Evolutionary conservation across 108 stramenopile genomes (phyloP), one percentile per base, ranked within the genome.

Genomic region (Cyclotella sp.): DNA sequence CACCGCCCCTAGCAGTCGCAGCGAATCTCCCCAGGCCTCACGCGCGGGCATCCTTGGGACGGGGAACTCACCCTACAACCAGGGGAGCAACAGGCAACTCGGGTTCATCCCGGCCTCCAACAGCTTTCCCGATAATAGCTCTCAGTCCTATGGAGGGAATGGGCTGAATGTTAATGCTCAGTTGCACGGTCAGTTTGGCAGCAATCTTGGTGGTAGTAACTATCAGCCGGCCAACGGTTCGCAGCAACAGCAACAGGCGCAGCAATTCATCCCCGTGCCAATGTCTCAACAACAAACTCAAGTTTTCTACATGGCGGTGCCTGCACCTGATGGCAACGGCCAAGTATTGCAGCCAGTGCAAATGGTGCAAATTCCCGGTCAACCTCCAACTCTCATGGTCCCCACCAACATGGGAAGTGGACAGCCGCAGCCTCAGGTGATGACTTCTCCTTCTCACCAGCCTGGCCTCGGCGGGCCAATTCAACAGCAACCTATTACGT

Each of bases 271-370:
- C 19, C 77, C 77, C 34, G 24, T 71, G 63, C 68, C 68, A 15
- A 40, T 68, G 28, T 21, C 42, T 29, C 69, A 82, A 67, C 68
- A 86, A 73, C 68, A 81, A 41, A 43, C 74, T 26, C 92, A 94
- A 70, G 84, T 96, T 19, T 87, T 96, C 53, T 96, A 96, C 89
- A 93, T 96, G 93, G 93, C 95, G 43, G 93, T 96, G 49, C 88
- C 91, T n/a, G 84, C 92, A 34, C 88, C 91, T 18, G 95, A 93
- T 75, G 95, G 95, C 10, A 85, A 86, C n/a, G 87, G 91, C 0
- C 94, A 95, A 63, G 88, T 92, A 44, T 76, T 95, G n/a, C 94
- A 95, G 53, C 81, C 81, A 18, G 73, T 82, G 28, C 81, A 82
- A 47, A 78, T 82, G 77, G 81, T 82, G 6, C 81, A 82, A 62